Percentiles rank a stretch among this genome's conserved stretches.
phyloP scores from a whole-genome alignment of 1,284 basidiomycete genomes.

The Ganoderma lingzhi region DNA sequence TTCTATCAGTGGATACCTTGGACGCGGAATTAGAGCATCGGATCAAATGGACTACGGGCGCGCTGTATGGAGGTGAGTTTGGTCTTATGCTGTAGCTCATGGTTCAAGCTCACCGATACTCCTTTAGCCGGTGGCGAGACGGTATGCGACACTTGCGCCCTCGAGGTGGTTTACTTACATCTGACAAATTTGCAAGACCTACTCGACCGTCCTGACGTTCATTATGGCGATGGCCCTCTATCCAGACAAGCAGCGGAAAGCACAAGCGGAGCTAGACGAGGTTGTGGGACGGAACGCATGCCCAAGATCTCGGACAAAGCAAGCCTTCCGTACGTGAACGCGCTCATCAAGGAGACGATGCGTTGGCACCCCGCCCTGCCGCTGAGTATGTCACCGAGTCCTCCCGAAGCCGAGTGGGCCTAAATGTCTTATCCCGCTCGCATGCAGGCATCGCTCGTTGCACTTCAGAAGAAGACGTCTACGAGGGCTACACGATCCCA shows the following conservation, averaged over 20 bases:
- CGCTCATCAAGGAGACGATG: constrained; percentile 41
- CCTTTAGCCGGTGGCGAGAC: constrained; percentile 28
- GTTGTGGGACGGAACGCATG: constrained; percentile 39
- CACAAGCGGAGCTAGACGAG: constrained; percentile 42
- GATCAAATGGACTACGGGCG: constrained; percentile 34
- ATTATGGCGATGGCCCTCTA: constrained; percentile 33
- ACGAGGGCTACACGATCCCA: constrained; percentile 31
- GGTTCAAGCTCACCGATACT: background rate
- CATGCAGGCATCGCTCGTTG: constrained; percentile 25
- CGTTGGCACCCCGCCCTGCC: constrained; percentile 14
- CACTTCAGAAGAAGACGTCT: constrained; percentile 28
- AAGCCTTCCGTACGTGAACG: constrained; percentile 41
- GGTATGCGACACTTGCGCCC: constrained; percentile 6
- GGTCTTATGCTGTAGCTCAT: background rate
- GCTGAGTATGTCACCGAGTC: background rate
- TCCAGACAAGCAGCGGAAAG: constrained; percentile 36
- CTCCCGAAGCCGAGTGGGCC: background rate
- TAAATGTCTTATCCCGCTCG: background rate
- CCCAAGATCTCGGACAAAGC: constrained; percentile 41
- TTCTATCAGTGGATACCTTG: constrained; percentile 12
- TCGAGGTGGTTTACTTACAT: background rate
- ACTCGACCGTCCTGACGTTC: constrained; percentile 30
- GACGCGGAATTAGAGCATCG: constrained; percentile 19
- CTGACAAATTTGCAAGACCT: constrained; percentile 20
- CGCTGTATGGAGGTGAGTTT: constrained; percentile 37